Evolutionary conservation across 148 eudicot genomes (phyloP), one percentile per base, ranked within the genome.

Genomic region (Rhododendron williamsianum): DNA sequence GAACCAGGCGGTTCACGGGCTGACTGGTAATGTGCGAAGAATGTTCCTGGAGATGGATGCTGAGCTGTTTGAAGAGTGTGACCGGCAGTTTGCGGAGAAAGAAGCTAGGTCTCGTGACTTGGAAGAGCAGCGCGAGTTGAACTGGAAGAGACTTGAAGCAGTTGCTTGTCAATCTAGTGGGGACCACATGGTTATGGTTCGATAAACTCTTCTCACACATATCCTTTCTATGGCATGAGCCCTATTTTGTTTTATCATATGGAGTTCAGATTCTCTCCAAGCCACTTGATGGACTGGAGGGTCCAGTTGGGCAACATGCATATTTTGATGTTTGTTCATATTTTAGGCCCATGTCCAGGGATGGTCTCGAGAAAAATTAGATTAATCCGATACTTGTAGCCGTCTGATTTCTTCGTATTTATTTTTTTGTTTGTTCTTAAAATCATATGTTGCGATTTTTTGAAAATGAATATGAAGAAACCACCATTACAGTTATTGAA

Each of bases 1-100:
- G 93, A 91, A 91, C 82, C 93, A 90, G 33, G 91, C 91, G 1
- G 88, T 91, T 82, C 89, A 87, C n/a, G 93, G 91, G 71, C 84
- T 91, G 86, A 88, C 90, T 43, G 83, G 86, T 16, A 90, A 91
- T 81, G 93, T 91, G 5, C 82, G 85, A 77, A 84, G 86, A 86
- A 90, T 90, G 93, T 91, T 91, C 87, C 73, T 84, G 23, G 93
- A 91, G 82, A 90, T 91, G 91, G 93, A 91, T 52, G 1, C 82
- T 2, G 93, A 87, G 76, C 87, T 91, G 23, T 91, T 90, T 86
- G 91, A 91, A 60, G 88, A 88, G 82, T 91, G 93, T 23, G 87
- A 88, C 35, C 88, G 56, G 19, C 80, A 88, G 82, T 83, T 67
- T 74, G 85, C 78, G 7, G 91, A 87, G 83, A 90, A 48, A 48